Evolutionary conservation across 371 early-diverging fungal genomes (phyloP).

Genomic region (Saksenaea vasiformis): DNA sequence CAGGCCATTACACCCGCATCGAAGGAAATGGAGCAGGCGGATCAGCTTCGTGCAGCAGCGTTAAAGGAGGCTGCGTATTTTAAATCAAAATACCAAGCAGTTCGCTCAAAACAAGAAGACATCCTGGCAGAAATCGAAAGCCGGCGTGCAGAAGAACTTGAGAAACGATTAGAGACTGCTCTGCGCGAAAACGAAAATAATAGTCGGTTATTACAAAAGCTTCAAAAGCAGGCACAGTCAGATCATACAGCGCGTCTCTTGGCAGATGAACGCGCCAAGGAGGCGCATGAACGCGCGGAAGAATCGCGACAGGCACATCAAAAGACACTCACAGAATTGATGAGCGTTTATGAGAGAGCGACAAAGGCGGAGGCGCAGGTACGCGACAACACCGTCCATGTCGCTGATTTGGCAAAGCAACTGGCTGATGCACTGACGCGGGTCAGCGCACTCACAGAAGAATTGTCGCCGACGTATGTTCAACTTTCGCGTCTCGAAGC

Average conservation of each 20-base stretch:
- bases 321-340: conserved; percentile 51
- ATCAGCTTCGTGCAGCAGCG: conserved; percentile 58
- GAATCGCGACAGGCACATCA: conserved; percentile 58
- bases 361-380: conserved; percentile 52
- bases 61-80: conserved; percentile 64
- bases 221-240: conserved; percentile 48
- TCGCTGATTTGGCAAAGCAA: conserved; percentile 54
- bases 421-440: conserved; percentile 32
- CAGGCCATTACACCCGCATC: conserved; percentile 31
- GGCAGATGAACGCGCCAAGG: conserved; percentile 52
- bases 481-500: conserved; percentile 41
- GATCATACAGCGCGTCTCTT: conserved; percentile 40
- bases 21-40: conserved; percentile 50
- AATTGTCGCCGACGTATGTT: neutral
- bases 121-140: conserved; percentile 43
- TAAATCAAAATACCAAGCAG: conserved; percentile 49
- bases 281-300: conserved; percentile 50
- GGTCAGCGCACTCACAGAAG: neutral
- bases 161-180: conserved; percentile 48
- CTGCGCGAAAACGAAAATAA: conserved; percentile 50
- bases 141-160: conserved; percentile 50
- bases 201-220: conserved; percentile 31
- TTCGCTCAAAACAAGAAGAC: conserved; percentile 32
- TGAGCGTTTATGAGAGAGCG: conserved; percentile 43
- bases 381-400: conserved; percentile 41